Percentiles rank a stretch among this genome's conserved stretches.
Evolutionary conservation across 306 rosid species (phyloP).

Genomic region (Nissolia schottii): DNA sequence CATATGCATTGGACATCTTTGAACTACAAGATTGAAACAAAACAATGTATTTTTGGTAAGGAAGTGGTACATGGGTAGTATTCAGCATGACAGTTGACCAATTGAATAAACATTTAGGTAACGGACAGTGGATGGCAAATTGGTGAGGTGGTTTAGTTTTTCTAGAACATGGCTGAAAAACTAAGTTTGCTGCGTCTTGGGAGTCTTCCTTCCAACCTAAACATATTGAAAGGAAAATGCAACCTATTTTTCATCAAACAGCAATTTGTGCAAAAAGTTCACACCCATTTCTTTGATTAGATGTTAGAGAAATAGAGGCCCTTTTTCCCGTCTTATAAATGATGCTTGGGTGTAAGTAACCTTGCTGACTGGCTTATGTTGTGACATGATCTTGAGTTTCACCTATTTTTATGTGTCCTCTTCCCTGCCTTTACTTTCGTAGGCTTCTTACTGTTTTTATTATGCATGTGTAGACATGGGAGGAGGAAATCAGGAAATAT

Average conservation of each 20-base stretch:
- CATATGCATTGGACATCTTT: background rate
- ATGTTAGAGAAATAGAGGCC: background rate
- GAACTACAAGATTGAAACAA: background rate
- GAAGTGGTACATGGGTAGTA: background rate
- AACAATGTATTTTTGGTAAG: background rate
- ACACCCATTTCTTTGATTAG: constrained; percentile 5
- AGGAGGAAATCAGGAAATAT: constrained; percentile 20
- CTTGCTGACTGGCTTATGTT: constrained; percentile 1
- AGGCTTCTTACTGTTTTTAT: background rate
- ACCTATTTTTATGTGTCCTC: background rate
- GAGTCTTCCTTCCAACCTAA: constrained; percentile 1
- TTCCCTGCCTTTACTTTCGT: background rate
- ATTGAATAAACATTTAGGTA: background rate
- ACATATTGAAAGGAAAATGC: background rate
- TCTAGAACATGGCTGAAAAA: background rate
- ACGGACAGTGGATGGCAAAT: background rate
- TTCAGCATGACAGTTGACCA: constrained; percentile 3
- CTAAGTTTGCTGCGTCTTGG: background rate
- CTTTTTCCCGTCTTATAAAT: background rate
- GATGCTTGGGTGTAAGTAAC: constrained; percentile 12
- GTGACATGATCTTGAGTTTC: background rate
- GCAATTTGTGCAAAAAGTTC: constrained; percentile 6
- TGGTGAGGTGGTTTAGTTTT: background rate
- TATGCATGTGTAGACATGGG: background rate
- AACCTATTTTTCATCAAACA: background rate